These are phyloP conservation scores for Sparassis latifolia DNA, from an alignment of 1,284 basidiomycete species.

Conservation along the genomic window DNA sequence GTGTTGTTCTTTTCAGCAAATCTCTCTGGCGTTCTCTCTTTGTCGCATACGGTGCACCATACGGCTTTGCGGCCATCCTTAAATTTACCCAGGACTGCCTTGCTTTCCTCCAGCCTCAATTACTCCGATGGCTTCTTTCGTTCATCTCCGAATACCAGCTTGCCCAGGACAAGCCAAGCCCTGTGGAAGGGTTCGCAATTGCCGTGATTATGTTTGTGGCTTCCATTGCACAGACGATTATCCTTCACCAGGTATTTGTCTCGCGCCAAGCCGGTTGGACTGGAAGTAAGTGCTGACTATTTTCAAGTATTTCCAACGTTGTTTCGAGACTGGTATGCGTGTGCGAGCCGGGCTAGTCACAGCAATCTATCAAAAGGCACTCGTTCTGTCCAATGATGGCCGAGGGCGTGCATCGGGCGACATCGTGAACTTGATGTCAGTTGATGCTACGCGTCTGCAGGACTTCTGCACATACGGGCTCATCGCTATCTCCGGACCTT, in stretches of 20 bases:
- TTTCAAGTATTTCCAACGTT: slow-evolving; percentile 72
- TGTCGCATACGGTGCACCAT: slow-evolving; percentile 76
- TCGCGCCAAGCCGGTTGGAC: background rate
- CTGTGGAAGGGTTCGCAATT: slow-evolving; percentile 67
- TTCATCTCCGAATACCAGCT: slow-evolving; percentile 78
- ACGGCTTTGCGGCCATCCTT: slow-evolving; percentile 57
- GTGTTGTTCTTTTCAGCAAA: slow-evolving; percentile 24
- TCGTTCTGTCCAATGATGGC: slow-evolving; percentile 83
- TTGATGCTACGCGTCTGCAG: slow-evolving; percentile 80
- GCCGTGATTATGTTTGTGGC: slow-evolving; percentile 76
- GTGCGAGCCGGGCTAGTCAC: slow-evolving; percentile 85
- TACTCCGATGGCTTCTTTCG: slow-evolving; percentile 74
- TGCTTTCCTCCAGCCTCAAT: slow-evolving; percentile 85
- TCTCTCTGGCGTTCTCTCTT: slow-evolving; percentile 71
- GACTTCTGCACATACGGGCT: slow-evolving; percentile 82
- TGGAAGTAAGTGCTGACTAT: background rate
- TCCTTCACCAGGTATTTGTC: slow-evolving; percentile 71
- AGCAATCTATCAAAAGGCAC: slow-evolving; percentile 81
- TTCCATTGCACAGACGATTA: slow-evolving; percentile 73
- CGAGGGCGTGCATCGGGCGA: slow-evolving; percentile 80
- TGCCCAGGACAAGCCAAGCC: slow-evolving; percentile 32
- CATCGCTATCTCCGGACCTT: slow-evolving; percentile 63
- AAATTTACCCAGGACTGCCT: slow-evolving; percentile 79
- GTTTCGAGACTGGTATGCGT: slow-evolving; percentile 86
- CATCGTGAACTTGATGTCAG: slow-evolving; percentile 91